phyloP scores from a whole-genome alignment of 192 early-diverging fungal species.

The Mortierella claussenii region DNA sequence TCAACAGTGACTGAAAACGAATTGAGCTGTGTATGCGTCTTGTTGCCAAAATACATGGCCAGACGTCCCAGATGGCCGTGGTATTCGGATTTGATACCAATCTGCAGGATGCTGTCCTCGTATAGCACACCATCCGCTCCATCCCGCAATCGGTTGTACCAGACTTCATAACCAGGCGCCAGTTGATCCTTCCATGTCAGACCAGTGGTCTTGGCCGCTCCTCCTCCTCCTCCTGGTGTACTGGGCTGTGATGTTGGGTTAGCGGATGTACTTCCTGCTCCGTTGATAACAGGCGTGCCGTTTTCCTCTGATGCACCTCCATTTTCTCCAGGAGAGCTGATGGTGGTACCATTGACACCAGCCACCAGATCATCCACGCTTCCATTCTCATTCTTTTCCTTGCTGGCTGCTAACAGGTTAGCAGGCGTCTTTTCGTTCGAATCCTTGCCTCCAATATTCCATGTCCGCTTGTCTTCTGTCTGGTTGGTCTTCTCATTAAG shows the following conservation, averaged over 20 bases:
- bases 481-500: conserved; percentile 88
- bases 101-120: conserved; percentile 88
- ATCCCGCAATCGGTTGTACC: conserved; percentile 73
- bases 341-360: conserved; percentile 12
- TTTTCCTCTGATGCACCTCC: conserved; percentile 12
- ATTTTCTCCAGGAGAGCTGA: conserved; percentile 32
- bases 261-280: no score
- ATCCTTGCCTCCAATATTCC: conserved; percentile 92
- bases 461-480: conserved; percentile 96
- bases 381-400: conserved; percentile 48
- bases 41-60: conserved; percentile 94
- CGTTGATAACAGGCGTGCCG: conserved; percentile 39
- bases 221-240: no score
- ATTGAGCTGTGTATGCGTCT: conserved; percentile 75
- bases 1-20: conserved; percentile 68
- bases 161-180: conserved; percentile 61
- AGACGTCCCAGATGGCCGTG: conserved; percentile 89
- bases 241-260: conserved; percentile 21
- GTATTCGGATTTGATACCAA: conserved; percentile 95
- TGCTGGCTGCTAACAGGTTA: conserved; percentile 40
- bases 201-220: conserved; percentile 15
- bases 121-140: conserved; percentile 89
- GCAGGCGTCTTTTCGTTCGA: conserved; percentile 71
- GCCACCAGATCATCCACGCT: conserved; percentile 39
- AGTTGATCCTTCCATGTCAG: conserved; percentile 54